phyloP scores from a whole-genome alignment of 306 rosid genomes.

The Potentilla sterilis region DNA sequence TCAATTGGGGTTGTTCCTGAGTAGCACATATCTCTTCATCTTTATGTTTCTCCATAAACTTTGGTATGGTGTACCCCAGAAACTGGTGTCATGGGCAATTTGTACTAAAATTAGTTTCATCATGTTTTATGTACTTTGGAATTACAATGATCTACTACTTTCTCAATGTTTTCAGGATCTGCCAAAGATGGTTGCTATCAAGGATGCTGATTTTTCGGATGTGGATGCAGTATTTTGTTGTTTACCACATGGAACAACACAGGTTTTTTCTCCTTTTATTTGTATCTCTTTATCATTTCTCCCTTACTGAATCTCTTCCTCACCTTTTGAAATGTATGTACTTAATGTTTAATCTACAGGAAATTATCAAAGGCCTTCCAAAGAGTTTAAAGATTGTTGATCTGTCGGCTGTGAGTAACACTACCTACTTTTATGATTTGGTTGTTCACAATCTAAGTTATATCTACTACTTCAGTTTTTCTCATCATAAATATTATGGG shows the following conservation, averaged over 20 bases:
- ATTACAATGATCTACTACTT: conserved; percentile 20
- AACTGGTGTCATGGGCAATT: neutral
- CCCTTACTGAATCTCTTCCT: conserved; percentile 10
- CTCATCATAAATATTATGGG: conserved; percentile 18
- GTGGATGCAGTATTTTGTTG: conserved; percentile 96
- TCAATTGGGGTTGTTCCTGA: neutral
- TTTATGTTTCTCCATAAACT: neutral
- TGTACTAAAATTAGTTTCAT: neutral
- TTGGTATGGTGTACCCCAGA: neutral
- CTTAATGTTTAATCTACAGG: conserved; percentile 47
- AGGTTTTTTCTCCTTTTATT: conserved; percentile 43
- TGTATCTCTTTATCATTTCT: conserved; percentile 16
- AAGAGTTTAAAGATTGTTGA: conserved; percentile 87
- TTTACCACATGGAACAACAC: conserved; percentile 95
- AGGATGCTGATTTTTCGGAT: conserved; percentile 77
- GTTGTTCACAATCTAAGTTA: conserved; percentile 1
- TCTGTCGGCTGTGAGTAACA: conserved; percentile 79
- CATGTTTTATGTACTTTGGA: neutral
- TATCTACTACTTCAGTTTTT: conserved; percentile 5
- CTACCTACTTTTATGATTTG: neutral
- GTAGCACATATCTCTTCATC: neutral
- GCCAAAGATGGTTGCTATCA: conserved; percentile 78
- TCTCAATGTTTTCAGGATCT: conserved; percentile 50
- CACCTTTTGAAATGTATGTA: neutral
- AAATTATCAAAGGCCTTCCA: conserved; percentile 86